Evolutionary conservation across 306 rosid genomes (phyloP).

Genomic region (Cucurbita argyrosperma): DNA sequence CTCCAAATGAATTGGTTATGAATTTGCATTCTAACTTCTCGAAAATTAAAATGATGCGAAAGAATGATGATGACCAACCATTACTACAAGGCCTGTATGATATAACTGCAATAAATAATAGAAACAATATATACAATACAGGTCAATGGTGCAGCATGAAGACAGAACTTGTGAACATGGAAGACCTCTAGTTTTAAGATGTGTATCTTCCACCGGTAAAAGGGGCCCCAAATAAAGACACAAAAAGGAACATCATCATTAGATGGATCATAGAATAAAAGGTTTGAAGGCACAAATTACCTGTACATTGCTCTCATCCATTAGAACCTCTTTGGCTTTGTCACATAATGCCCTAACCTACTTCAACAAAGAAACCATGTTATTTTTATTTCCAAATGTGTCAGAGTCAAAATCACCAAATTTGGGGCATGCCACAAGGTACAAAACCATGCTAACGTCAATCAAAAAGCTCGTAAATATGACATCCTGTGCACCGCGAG

Average conservation of each 20-base stretch:
- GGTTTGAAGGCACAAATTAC: constrained; percentile 25
- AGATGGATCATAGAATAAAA: constrained; percentile 1
- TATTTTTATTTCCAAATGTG: neutral
- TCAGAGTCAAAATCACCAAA: neutral
- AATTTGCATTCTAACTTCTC: neutral
- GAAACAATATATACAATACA: neutral
- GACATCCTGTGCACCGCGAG: neutral
- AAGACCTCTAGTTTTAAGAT: neutral
- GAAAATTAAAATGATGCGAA: neutral
- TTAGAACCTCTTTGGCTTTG: constrained; percentile 86
- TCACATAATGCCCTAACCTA: constrained; percentile 78
- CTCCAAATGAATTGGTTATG: neutral
- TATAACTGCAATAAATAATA: neutral
- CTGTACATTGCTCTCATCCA: constrained; percentile 98
- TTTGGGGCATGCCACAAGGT: neutral
- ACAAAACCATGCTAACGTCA: neutral
- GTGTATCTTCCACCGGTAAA: neutral
- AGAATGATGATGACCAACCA: neutral
- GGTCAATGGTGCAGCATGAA: neutral
- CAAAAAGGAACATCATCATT: neutral
- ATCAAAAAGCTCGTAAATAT: neutral
- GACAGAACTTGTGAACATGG: neutral
- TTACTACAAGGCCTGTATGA: neutral
- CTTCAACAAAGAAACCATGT: constrained; percentile 17
- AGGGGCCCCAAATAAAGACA: neutral